A percentile compares a stretch with the other conserved stretches of the same genome.
These are phyloP conservation scores for Trebouxia sp. DNA, from an alignment of 139 green algal genomes.

Conservation along the genomic window DNA sequence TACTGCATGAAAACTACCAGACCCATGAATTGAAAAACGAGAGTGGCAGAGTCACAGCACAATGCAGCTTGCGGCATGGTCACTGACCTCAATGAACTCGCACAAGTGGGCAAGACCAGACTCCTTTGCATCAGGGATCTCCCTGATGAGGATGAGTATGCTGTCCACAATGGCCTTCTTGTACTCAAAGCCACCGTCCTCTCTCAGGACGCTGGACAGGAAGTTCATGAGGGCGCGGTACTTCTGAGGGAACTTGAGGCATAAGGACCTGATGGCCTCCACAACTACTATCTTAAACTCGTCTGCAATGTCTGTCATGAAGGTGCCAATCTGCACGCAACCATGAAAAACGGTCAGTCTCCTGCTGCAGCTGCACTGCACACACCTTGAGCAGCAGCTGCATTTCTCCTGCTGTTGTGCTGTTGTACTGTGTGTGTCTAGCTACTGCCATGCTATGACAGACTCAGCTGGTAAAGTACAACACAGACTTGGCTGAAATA, in stretches of 20 bases:
- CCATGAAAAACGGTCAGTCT: background rate
- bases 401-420: no score
- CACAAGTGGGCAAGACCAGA: slow-evolving; percentile 93
- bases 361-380: no score
- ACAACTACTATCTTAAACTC: slow-evolving; percentile 99
- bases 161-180: slow-evolving; percentile 96
- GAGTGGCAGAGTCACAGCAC: background rate
- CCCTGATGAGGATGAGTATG: slow-evolving; percentile 91
- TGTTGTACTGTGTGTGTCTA: no score
- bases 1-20: no score
- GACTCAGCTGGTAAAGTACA: no score
- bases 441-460: no score
- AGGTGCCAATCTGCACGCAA: slow-evolving; percentile 83
- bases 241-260: slow-evolving; percentile 98
- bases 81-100: slow-evolving; percentile 96
- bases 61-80: background rate
- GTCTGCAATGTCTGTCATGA: slow-evolving; percentile 98
- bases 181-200: slow-evolving; percentile 98
- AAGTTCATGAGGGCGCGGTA: slow-evolving; percentile 97
- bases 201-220: slow-evolving; percentile 81
- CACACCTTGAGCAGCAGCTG: no score
- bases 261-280: slow-evolving; percentile 92
- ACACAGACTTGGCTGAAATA: no score
- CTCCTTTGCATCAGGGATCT: slow-evolving; percentile 98
- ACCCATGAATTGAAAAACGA: no score